Percentiles rank a stretch among this genome's conserved stretches.
These are phyloP conservation scores for Austroboletus olivaceoglutinosus DNA, from an alignment of 1,284 basidiomycete species.

Conservation along the genomic window DNA sequence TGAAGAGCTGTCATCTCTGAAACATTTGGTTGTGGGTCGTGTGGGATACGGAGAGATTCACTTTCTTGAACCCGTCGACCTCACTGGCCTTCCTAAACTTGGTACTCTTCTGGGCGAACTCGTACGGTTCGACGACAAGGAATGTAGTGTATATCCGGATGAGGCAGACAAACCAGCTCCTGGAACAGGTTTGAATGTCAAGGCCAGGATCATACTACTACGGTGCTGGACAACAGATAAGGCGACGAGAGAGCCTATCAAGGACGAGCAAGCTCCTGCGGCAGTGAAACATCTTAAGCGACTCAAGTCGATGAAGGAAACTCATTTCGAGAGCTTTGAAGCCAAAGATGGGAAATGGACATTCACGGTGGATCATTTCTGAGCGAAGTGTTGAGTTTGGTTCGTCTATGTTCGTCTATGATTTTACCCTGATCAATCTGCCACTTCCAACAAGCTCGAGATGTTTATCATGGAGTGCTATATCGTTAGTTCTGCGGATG, in stretches of 20 bases:
- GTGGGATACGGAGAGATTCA: slow-evolving; percentile 88
- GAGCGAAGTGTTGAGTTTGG: slow-evolving; percentile 10
- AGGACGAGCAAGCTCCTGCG: slow-evolving; percentile 73
- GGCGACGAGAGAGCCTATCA: slow-evolving; percentile 87
- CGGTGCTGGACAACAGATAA: slow-evolving; percentile 91
- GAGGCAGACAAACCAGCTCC: slow-evolving; percentile 76
- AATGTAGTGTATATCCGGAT: slow-evolving; percentile 90
- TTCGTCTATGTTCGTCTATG: neutral
- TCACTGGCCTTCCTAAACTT: slow-evolving; percentile 82
- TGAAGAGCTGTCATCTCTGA: slow-evolving; percentile 68
- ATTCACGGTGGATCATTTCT: slow-evolving; percentile 94
- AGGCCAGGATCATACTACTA: slow-evolving; percentile 76
- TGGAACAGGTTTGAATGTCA: slow-evolving; percentile 89
- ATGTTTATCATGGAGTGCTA: slow-evolving; percentile 1
- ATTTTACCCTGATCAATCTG: neutral
- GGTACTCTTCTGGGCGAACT: slow-evolving; percentile 83
- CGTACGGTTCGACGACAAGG: slow-evolving; percentile 88
- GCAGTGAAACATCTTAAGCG: slow-evolving; percentile 80
- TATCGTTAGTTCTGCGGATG: neutral
- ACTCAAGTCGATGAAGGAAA: slow-evolving; percentile 83
- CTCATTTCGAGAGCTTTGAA: slow-evolving; percentile 83
- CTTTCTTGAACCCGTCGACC: slow-evolving; percentile 90
- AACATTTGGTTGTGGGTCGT: slow-evolving; percentile 84
- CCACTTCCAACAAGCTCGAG: neutral
- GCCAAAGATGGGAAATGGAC: slow-evolving; percentile 85